A percentile compares a stretch with the other conserved stretches of the same genome.
Conservation (phyloP, 1,284 basidiomycete species). For the Apiotrichum brassicae region DNA sequence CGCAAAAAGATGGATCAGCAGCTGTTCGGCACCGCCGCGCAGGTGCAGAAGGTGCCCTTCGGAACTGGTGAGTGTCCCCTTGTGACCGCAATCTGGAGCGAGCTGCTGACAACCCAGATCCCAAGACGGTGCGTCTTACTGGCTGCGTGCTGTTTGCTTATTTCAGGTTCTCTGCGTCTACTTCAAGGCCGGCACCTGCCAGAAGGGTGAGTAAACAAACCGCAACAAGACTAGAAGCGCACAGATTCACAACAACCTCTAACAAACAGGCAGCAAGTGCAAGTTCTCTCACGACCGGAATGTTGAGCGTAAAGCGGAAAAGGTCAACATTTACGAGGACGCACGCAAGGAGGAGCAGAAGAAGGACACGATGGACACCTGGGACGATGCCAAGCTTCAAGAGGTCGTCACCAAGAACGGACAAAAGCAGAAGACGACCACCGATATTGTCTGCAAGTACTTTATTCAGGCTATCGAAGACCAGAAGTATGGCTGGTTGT, state of each 20-base stretch:
- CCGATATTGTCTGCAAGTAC: conserved; percentile 95
- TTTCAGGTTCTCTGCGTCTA: conserved; percentile 66
- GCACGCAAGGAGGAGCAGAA: conserved; percentile 61
- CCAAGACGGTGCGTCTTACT: conserved; percentile 58
- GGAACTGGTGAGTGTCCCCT: conserved; percentile 59
- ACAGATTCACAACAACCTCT: not conserved
- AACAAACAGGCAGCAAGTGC: conserved; percentile 60
- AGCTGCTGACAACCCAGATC: conserved; percentile 52
- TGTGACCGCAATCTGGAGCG: not conserved
- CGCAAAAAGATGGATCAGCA: conserved; percentile 73
- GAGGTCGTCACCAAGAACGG: conserved; percentile 80
- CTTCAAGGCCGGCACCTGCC: conserved; percentile 81
- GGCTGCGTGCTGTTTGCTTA: not conserved
- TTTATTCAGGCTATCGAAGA: conserved; percentile 96
- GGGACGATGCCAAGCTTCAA: conserved; percentile 91
- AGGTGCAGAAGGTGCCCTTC: conserved; percentile 76
- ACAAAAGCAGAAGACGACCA: conserved; percentile 85
- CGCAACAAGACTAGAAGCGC: too few species aligned
- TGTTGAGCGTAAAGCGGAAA: conserved; percentile 84
- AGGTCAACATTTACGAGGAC: conserved; percentile 95
- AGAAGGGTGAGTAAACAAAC: conserved; percentile 65
- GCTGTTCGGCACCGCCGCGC: conserved; percentile 60
- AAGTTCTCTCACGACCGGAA: conserved; percentile 93
- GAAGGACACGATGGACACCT: conserved; percentile 91
- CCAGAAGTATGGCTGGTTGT: conserved; percentile 63